phyloP scores from a whole-genome alignment of 169 alveolate species.

The Plasmodium inui region DNA sequence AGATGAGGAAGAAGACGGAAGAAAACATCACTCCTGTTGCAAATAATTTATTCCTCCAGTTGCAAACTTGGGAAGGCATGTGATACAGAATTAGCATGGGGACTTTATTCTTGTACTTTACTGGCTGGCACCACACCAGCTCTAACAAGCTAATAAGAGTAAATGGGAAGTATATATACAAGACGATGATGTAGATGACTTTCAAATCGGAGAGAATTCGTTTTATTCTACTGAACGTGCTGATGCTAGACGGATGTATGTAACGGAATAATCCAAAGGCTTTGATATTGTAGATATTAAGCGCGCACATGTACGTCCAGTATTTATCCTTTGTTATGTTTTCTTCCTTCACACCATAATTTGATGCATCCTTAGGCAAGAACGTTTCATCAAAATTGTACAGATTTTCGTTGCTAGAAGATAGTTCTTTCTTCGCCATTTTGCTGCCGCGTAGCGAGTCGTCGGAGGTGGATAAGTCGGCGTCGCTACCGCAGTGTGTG shows the following conservation, averaged over 20 bases:
- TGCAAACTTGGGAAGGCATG: slow-evolving; percentile 81
- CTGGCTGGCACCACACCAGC: slow-evolving; percentile 83
- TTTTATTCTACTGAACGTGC: slow-evolving; percentile 13
- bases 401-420: neutral
- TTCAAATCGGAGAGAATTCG: slow-evolving; percentile 39
- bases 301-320: slow-evolving; percentile 67
- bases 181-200: slow-evolving; percentile 42
- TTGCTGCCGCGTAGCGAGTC: neutral
- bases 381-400: slow-evolving; percentile 19
- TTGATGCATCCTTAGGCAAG: neutral
- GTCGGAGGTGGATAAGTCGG: neutral
- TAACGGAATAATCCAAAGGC: slow-evolving; percentile 70
- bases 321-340: slow-evolving; percentile 56
- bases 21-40: slow-evolving; percentile 48
- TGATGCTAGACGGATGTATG: slow-evolving; percentile 55
- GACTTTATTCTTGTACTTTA: slow-evolving; percentile 76
- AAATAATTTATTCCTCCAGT: slow-evolving; percentile 71
- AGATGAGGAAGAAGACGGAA: slow-evolving; percentile 12
- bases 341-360: slow-evolving; percentile 29
- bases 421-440: neutral
- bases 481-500: neutral
- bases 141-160: slow-evolving; percentile 79
- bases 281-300: slow-evolving; percentile 56
- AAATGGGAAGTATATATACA: slow-evolving; percentile 80
- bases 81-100: slow-evolving; percentile 78